Evolutionary conservation across 768 basidiomycete genomes (phyloP).

Genomic region (Krasilnikovozyma curviuscula): DNA sequence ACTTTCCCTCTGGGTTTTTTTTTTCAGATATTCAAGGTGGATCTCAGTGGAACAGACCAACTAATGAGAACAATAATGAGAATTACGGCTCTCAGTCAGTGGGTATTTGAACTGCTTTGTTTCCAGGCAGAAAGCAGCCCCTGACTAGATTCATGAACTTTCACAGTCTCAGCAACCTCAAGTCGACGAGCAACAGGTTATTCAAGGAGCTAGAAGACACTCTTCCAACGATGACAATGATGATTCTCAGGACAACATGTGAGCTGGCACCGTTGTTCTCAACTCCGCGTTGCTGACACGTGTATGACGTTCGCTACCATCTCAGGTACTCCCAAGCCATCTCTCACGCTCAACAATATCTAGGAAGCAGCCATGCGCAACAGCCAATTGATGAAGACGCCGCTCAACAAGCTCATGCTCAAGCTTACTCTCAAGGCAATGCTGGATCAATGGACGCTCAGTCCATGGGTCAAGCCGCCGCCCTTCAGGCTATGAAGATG

Average conservation of each 20-base stretch:
- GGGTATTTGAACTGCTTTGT: neutral
- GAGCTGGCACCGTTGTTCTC: neutral
- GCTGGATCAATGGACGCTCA: neutral
- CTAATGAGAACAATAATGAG: neutral
- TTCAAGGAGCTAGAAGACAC: slow-evolving; percentile 4
- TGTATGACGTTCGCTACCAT: neutral
- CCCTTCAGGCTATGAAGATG: slow-evolving; percentile 8
- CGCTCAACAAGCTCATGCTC: slow-evolving; percentile 4
- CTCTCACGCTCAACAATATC: slow-evolving; percentile 6
- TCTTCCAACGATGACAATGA: slow-evolving; percentile 5
- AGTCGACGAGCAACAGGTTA: slow-evolving; percentile 9
- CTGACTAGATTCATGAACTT: neutral
- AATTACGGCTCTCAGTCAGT: neutral
- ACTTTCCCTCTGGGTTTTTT: no score
- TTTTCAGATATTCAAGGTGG: no score
- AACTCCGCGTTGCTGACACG: neutral
- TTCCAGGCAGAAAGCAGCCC: neutral
- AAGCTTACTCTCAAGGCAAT: slow-evolving; percentile 5
- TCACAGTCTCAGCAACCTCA: neutral
- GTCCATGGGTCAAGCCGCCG: slow-evolving; percentile 1
- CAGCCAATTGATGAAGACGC: slow-evolving; percentile 6
- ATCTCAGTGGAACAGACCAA: slow-evolving; percentile 5
- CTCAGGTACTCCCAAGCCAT: slow-evolving; percentile 6
- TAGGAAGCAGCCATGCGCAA: neutral
- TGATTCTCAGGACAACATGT: slow-evolving; percentile 5